Conservation (phyloP, 441 rosid species). For the Adansonia gregorii region DNA sequence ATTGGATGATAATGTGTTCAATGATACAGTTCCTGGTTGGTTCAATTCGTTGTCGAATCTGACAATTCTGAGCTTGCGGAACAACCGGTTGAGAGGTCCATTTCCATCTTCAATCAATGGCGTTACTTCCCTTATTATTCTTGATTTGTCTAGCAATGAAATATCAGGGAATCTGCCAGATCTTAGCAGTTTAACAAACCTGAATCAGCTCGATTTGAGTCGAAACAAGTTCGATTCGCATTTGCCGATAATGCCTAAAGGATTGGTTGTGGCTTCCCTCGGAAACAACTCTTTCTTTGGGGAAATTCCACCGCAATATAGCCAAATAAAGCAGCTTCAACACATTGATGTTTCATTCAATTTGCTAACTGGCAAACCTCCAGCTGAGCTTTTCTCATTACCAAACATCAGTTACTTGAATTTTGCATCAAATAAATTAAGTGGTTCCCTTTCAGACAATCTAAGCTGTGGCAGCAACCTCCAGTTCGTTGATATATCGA, state of each 20-base stretch:
- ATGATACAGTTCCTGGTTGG: slow-evolving; percentile 68
- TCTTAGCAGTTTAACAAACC: slow-evolving; percentile 59
- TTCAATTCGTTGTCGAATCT: slow-evolving; percentile 67
- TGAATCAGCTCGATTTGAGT: slow-evolving; percentile 78
- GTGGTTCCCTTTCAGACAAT: slow-evolving; percentile 56
- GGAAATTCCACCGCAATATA: slow-evolving; percentile 57
- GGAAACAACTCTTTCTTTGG: slow-evolving; percentile 85
- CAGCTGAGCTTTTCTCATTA: slow-evolving; percentile 72
- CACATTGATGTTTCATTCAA: slow-evolving; percentile 88
- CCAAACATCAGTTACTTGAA: slow-evolving; percentile 81
- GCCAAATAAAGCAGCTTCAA: slow-evolving; percentile 66
- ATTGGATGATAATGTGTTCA: slow-evolving; percentile 74
- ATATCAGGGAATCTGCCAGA: slow-evolving; percentile 80
- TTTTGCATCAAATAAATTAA: slow-evolving; percentile 72
- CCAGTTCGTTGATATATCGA: slow-evolving; percentile 83
- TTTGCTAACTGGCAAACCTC: slow-evolving; percentile 67
- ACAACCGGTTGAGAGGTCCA: slow-evolving; percentile 63
- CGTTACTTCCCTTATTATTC: slow-evolving; percentile 56
- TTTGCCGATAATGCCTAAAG: slow-evolving; percentile 65
- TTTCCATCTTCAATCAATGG: slow-evolving; percentile 72
- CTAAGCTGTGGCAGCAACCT: slow-evolving; percentile 76
- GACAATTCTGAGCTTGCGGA: slow-evolving; percentile 64
- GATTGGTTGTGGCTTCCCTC: slow-evolving; percentile 67
- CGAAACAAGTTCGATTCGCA: slow-evolving; percentile 74
- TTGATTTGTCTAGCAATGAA: slow-evolving; percentile 74